These are phyloP conservation scores for Karstenula rhodostoma DNA, from an alignment of 2,329 filamentous ascomycete genomes.

Conservation along the genomic window DNA sequence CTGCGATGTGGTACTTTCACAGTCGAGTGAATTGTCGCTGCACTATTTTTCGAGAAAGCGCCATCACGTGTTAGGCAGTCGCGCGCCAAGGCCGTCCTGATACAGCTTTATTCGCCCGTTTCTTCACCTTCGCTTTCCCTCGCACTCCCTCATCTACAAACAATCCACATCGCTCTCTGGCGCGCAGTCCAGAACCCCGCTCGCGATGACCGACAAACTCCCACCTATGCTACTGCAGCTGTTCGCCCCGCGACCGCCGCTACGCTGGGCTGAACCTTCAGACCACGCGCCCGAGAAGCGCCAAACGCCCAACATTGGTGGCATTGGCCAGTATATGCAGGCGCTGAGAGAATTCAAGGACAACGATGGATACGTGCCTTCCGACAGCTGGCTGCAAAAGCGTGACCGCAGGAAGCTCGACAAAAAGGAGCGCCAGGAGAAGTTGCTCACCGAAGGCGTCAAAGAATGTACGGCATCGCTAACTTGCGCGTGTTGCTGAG, in stretches of 20 bases:
- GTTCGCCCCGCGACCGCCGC: constrained; percentile 90
- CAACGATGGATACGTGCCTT: constrained; percentile 77
- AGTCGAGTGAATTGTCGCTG: constrained; percentile 11
- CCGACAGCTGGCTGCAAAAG: constrained; percentile 91
- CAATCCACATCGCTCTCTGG: constrained; percentile 43
- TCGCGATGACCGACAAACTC: constrained; percentile 91
- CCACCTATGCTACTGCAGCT: constrained; percentile 91
- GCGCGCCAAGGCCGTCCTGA: constrained; percentile 29
- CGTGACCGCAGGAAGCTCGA: constrained; percentile 85
- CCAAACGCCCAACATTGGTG: constrained; percentile 74
- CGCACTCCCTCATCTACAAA: constrained; percentile 21
- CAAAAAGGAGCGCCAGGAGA: constrained; percentile 74
- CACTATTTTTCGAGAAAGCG: constrained; percentile 27
- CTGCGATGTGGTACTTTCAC: constrained; percentile 18
- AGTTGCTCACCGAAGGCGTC: constrained; percentile 69
- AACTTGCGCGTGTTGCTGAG: not conserved
- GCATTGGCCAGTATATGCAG: constrained; percentile 77
- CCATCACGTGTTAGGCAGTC: constrained; percentile 38
- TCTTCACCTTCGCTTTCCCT: constrained; percentile 30
- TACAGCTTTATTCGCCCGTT: constrained; percentile 1
- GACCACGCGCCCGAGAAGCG: constrained; percentile 86
- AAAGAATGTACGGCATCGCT: constrained; percentile 64
- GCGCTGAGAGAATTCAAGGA: constrained; percentile 80
- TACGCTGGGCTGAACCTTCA: constrained; percentile 85
- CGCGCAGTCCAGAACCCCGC: constrained; percentile 44